Conservation (phyloP, 345 rosid genomes). For the Populus simonii region DNA sequence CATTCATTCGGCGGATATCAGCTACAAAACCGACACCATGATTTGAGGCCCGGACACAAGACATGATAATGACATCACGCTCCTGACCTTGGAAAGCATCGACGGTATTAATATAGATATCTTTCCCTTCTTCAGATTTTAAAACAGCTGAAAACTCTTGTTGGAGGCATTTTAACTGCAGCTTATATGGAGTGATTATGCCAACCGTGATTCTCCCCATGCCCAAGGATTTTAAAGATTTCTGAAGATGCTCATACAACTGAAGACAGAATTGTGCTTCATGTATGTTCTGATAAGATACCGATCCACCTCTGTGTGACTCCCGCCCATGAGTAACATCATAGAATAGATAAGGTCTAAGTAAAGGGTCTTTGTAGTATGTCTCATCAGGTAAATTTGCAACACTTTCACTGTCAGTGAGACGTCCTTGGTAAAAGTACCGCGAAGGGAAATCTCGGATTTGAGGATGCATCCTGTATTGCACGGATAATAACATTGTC, state of each 20-base stretch:
- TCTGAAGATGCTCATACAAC: slow-evolving; percentile 86
- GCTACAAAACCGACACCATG: slow-evolving; percentile 98
- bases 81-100: slow-evolving; percentile 99
- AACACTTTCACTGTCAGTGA: slow-evolving; percentile 87
- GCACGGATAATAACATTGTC: slow-evolving; percentile 89
- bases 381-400: slow-evolving; percentile 69
- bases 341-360: slow-evolving; percentile 79
- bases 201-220: slow-evolving; percentile 78
- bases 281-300: slow-evolving; percentile 83
- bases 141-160: slow-evolving; percentile 76
- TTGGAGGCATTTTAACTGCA: slow-evolving; percentile 93
- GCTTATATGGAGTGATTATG: slow-evolving; percentile 93
- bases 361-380: slow-evolving; percentile 82
- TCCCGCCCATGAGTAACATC: slow-evolving; percentile 94
- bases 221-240: slow-evolving; percentile 60
- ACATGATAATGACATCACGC: slow-evolving; percentile 98
- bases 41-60: slow-evolving; percentile 95
- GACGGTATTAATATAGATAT: slow-evolving; percentile 89
- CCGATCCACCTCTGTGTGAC: slow-evolving; percentile 96
- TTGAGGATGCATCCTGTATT: slow-evolving; percentile 97
- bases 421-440: slow-evolving; percentile 96
- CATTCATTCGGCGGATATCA: slow-evolving; percentile 97
- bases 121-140: slow-evolving; percentile 87
- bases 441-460: slow-evolving; percentile 97
- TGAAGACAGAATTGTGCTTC: slow-evolving; percentile 95